Evolutionary conservation across 805 yeast species (phyloP).

Genomic region (Saturnispora hagleri): DNA sequence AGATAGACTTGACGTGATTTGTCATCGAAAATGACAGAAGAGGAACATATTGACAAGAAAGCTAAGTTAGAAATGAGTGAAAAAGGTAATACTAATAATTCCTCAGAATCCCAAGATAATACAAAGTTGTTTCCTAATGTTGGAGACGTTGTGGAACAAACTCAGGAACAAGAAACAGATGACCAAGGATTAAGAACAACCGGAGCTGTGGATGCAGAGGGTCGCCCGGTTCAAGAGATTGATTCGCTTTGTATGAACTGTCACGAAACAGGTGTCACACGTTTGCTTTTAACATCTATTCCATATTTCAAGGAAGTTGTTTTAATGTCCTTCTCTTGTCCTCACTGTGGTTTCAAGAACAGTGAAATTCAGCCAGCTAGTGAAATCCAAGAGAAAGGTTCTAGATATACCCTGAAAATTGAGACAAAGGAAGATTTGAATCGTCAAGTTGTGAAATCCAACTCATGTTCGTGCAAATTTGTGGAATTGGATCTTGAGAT

Average conservation of each 20-base stretch:
- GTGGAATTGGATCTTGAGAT: slow-evolving; percentile 84
- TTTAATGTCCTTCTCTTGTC: slow-evolving; percentile 91
- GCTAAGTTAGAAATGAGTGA: slow-evolving; percentile 20
- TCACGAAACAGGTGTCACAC: slow-evolving; percentile 73
- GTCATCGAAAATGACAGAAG: not conserved
- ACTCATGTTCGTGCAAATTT: slow-evolving; percentile 72
- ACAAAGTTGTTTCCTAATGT: slow-evolving; percentile 46
- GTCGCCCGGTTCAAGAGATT: slow-evolving; percentile 92
- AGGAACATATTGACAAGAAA: slow-evolving; percentile 18
- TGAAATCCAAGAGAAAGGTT: slow-evolving; percentile 81
- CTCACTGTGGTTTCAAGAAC: slow-evolving; percentile 87
- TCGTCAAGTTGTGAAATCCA: slow-evolving; percentile 88
- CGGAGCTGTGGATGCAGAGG: slow-evolving; percentile 75
- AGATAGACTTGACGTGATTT: not conserved
- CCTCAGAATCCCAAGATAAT: slow-evolving; percentile 14
- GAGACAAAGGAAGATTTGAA: slow-evolving; percentile 66
- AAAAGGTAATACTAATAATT: slow-evolving; percentile 3
- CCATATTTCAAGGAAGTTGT: slow-evolving; percentile 90
- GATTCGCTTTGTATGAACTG: slow-evolving; percentile 97
- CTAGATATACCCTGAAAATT: slow-evolving; percentile 58
- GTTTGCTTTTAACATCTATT: slow-evolving; percentile 75
- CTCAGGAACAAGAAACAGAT: slow-evolving; percentile 20
- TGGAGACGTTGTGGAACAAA: slow-evolving; percentile 49
- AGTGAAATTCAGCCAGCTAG: slow-evolving; percentile 96
- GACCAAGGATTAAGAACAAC: slow-evolving; percentile 40